Evolutionary conservation across 495 filamentous ascomycete genomes (phyloP).

Genomic region (Xylaria cubensis): DNA sequence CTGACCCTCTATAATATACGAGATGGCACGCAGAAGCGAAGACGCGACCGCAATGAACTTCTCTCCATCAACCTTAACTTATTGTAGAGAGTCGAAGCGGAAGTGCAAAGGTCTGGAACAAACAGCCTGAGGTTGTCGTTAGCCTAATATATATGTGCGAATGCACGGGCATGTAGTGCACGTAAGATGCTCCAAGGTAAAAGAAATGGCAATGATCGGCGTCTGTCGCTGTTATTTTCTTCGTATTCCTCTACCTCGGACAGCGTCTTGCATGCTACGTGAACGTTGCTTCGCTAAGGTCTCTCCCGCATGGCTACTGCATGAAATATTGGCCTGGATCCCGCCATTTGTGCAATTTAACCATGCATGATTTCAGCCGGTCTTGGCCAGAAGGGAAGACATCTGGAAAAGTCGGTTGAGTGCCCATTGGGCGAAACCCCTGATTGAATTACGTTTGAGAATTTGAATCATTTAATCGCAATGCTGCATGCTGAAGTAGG

Average conservation of each 20-base stretch:
- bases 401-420: slow-evolving; percentile 20
- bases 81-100: slow-evolving; percentile 2
- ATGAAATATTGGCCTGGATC: slow-evolving; percentile 30
- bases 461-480: neutral
- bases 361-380: slow-evolving; percentile 42
- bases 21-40: slow-evolving; percentile 5
- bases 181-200: slow-evolving; percentile 26
- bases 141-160: slow-evolving; percentile 25
- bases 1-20: slow-evolving; percentile 10
- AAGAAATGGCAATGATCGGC: slow-evolving; percentile 24
- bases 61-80: neutral
- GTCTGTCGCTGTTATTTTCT: neutral
- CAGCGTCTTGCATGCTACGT: slow-evolving; percentile 35
- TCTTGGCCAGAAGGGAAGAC: slow-evolving; percentile 36
- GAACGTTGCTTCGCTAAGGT: slow-evolving; percentile 27
- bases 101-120: neutral
- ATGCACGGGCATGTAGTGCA: slow-evolving; percentile 27
- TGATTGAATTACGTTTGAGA: slow-evolving; percentile 21
- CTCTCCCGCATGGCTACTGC: slow-evolving; percentile 20
- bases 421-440: slow-evolving; percentile 6
- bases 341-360: slow-evolving; percentile 37
- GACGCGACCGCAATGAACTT: neutral
- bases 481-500: slow-evolving; percentile 18
- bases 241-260: slow-evolving; percentile 16
- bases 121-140: slow-evolving; percentile 7